phyloP scores from a whole-genome alignment of 2,329 filamentous ascomycete genomes.

The Berkeleyomyces rouxiae region DNA sequence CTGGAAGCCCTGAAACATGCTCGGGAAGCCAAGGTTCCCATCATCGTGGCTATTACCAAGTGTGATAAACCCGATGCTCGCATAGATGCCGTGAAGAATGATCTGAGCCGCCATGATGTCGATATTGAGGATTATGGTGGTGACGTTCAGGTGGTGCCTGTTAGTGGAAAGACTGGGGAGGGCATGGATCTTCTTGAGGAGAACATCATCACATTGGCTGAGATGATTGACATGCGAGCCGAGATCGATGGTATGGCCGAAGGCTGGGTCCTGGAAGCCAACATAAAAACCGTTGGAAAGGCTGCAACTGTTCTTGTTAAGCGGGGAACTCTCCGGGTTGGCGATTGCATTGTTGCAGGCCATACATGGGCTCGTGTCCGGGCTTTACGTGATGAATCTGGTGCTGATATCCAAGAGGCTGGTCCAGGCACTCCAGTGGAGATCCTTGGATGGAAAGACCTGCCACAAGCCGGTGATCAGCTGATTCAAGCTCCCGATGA shows the following conservation, averaged over 20 bases:
- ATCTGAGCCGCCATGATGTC: slow-evolving; percentile 67
- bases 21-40: slow-evolving; percentile 68
- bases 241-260: slow-evolving; percentile 63
- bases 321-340: slow-evolving; percentile 64
- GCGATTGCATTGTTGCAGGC: slow-evolving; percentile 76
- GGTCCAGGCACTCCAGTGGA: slow-evolving; percentile 81
- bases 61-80: slow-evolving; percentile 76
- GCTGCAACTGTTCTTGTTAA: slow-evolving; percentile 80
- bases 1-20: slow-evolving; percentile 93
- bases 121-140: slow-evolving; percentile 92
- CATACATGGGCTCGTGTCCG: slow-evolving; percentile 79
- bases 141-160: slow-evolving; percentile 78
- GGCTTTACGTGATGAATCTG: slow-evolving; percentile 69
- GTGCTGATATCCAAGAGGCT: slow-evolving; percentile 52
- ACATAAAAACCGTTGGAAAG: slow-evolving; percentile 68
- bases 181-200: slow-evolving; percentile 90
- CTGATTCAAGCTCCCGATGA: slow-evolving; percentile 72
- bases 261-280: slow-evolving; percentile 87
- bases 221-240: slow-evolving; percentile 79
- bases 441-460: slow-evolving; percentile 81
- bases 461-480: slow-evolving; percentile 69
- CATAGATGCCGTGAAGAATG: slow-evolving; percentile 70
- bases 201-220: slow-evolving; percentile 67
- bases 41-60: slow-evolving; percentile 97
- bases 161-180: slow-evolving; percentile 84